A percentile compares a stretch with the other conserved stretches of the same genome.
These are phyloP conservation scores for Russula brevipes DNA, from an alignment of 768 basidiomycete genomes.

Conservation along the genomic window DNA sequence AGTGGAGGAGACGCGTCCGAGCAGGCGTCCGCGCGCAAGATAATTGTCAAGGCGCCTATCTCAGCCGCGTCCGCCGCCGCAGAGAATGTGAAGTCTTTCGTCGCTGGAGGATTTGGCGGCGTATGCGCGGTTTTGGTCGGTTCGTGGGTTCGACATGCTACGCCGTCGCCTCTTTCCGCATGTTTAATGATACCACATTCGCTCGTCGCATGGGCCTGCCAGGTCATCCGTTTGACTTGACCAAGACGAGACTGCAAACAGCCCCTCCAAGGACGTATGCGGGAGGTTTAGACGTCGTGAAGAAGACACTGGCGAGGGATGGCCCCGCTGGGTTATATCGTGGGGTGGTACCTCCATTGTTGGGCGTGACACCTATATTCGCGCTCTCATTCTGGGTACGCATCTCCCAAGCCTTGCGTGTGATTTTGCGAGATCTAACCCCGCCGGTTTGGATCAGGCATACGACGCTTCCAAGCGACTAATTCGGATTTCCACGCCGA, in stretches of 20 bases:
- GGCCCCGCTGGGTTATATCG: constrained; percentile 84
- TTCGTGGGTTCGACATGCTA: constrained; percentile 37
- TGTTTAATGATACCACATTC: neutral
- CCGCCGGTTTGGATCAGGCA: constrained; percentile 46
- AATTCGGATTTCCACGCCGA: constrained; percentile 74
- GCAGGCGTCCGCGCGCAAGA: constrained; percentile 2
- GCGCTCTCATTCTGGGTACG: constrained; percentile 96
- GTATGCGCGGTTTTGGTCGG: constrained; percentile 83
- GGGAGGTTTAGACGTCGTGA: constrained; percentile 90
- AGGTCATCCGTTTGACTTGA: constrained; percentile 98
- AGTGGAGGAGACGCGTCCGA: constrained; percentile 15
- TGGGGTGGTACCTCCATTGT: constrained; percentile 87
- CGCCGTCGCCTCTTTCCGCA: neutral
- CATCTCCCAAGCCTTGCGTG: neutral
- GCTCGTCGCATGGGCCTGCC: neutral
- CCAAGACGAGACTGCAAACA: constrained; percentile 94
- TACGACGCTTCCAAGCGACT: constrained; percentile 91
- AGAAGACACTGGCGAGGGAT: constrained; percentile 86
- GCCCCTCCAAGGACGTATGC: constrained; percentile 83
- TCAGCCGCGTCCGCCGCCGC: constrained; percentile 30
- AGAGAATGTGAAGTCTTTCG: constrained; percentile 71
- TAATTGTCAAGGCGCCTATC: neutral
- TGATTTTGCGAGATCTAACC: neutral
- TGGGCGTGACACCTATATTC: constrained; percentile 97
- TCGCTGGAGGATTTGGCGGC: constrained; percentile 93